phyloP scores from a whole-genome alignment of 2,329 filamentous ascomycete species.

The Zalaria obscura region DNA sequence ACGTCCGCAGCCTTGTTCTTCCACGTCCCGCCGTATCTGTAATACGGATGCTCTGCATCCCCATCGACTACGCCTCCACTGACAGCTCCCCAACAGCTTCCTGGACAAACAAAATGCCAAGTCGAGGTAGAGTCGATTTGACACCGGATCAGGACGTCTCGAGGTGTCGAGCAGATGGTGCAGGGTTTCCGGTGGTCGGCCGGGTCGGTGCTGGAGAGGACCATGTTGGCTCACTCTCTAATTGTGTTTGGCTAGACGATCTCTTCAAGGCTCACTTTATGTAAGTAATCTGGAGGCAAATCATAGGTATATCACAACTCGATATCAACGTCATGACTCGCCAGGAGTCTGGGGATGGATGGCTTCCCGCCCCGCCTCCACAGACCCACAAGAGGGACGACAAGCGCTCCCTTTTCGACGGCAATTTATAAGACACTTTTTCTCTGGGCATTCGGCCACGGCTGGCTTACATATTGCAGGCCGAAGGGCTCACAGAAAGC shows the following conservation, averaged over 20 bases:
- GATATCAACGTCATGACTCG: not conserved
- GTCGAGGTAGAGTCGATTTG: slow-evolving; percentile 23
- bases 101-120: slow-evolving; percentile 32
- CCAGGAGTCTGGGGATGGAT: too few relatives aligned
- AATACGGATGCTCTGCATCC: slow-evolving; percentile 20
- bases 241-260: not conserved
- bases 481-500: too few relatives aligned
- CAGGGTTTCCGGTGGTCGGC: slow-evolving; percentile 20
- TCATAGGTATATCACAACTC: not conserved
- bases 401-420: too few relatives aligned
- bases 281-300: too few relatives aligned
- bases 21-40: slow-evolving; percentile 27
- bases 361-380: too few relatives aligned
- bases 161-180: slow-evolving; percentile 23
- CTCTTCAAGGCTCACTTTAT: too few relatives aligned
- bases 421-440: too few relatives aligned
- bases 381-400: too few relatives aligned
- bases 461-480: too few relatives aligned
- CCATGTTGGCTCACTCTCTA: not conserved
- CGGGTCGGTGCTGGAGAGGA: not conserved
- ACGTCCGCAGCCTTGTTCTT: slow-evolving; percentile 27
- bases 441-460: too few relatives aligned
- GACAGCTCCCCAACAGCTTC: slow-evolving; percentile 27
- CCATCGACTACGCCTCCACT: slow-evolving; percentile 30
- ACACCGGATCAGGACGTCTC: slow-evolving; percentile 27